Percentiles rank a stretch among this genome's conserved stretches.
Conservation (phyloP, 2,329 filamentous ascomycete species). For the Dothiorella sarmentorum region DNA sequence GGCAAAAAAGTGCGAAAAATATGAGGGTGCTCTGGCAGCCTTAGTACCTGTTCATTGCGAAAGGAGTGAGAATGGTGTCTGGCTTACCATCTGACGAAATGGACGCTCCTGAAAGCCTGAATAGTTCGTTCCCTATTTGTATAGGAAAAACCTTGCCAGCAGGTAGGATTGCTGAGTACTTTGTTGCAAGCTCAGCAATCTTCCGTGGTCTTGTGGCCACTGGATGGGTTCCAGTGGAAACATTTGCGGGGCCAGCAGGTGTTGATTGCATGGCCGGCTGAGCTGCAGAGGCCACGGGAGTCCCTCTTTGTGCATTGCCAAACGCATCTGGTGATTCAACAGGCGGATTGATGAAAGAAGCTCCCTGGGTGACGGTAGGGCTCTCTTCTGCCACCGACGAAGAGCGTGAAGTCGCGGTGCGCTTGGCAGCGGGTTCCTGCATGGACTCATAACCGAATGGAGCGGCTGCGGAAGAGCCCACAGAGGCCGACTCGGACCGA, state of each 20-base stretch:
- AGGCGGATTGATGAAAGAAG: not conserved
- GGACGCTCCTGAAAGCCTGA: conserved; percentile 65
- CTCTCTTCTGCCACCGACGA: conserved; percentile 13
- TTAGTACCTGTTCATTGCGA: conserved; percentile 38
- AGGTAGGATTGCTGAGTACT: conserved; percentile 49
- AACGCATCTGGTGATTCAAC: not conserved
- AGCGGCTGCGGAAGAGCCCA: not conserved
- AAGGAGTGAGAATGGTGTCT: not conserved
- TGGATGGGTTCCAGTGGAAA: not conserved
- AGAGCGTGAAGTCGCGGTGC: not conserved
- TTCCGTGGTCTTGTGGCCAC: not conserved
- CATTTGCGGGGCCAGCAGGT: not conserved
- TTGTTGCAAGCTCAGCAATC: conserved; percentile 3
- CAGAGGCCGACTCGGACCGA: conserved; percentile 4
- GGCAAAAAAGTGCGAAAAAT: conserved; percentile 91
- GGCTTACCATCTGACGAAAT: conserved; percentile 68
- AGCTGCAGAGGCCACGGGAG: conserved; percentile 18
- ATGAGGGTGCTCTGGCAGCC: conserved; percentile 75
- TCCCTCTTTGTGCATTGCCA: not conserved
- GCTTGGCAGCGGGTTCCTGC: conserved; percentile 10
- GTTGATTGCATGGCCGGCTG: conserved; percentile 18
- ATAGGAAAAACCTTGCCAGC: conserved; percentile 70
- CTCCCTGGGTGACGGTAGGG: not conserved
- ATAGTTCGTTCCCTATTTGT: conserved; percentile 67
- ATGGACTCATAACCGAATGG: conserved; percentile 1